phyloP scores from a whole-genome alignment of 2,329 filamentous ascomycete genomes.

The Macroventuria anomochaeta region DNA sequence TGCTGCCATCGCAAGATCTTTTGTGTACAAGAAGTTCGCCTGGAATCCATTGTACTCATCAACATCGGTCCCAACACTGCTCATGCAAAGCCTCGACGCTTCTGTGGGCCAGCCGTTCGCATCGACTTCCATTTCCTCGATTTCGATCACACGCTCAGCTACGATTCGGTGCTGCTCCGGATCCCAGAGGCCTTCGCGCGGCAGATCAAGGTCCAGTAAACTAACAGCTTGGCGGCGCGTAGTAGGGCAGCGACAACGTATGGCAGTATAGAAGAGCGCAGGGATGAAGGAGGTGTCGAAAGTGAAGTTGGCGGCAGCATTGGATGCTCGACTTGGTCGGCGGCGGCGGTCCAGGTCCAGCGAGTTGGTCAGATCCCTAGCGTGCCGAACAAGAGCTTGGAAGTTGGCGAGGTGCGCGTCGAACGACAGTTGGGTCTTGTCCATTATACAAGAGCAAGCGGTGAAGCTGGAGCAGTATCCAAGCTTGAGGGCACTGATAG shows the following conservation, averaged over 20 bases:
- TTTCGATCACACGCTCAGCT: conserved; percentile 27
- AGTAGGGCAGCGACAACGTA: conserved; percentile 24
- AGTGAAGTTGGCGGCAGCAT: conserved; percentile 19
- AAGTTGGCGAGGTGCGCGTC: conserved; percentile 21
- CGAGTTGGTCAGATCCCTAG: conserved; percentile 17
- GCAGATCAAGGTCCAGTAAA: conserved; percentile 19
- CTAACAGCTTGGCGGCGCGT: conserved; percentile 27
- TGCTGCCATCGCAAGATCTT: not conserved
- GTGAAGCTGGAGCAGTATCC: conserved; percentile 20
- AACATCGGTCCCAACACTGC: conserved; percentile 25
- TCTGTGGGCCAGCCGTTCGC: conserved; percentile 25
- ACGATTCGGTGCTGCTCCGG: conserved; percentile 22
- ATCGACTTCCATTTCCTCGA: conserved; percentile 31
- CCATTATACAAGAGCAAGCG: conserved; percentile 12
- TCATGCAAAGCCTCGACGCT: conserved; percentile 23
- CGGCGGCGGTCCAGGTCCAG: not conserved
- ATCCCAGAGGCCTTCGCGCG: conserved; percentile 32
- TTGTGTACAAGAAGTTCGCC: conserved; percentile 12
- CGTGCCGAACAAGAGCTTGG: conserved; percentile 15
- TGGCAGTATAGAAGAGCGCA: conserved; percentile 16
- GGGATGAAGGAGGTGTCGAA: conserved; percentile 23
- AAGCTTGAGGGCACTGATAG: conserved; percentile 24
- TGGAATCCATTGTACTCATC: conserved; percentile 26
- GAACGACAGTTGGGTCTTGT: conserved; percentile 12
- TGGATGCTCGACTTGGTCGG: too few species aligned